phyloP scores from a whole-genome alignment of 441 rosid genomes.

The Pelargonium myrrhifolium region DNA sequence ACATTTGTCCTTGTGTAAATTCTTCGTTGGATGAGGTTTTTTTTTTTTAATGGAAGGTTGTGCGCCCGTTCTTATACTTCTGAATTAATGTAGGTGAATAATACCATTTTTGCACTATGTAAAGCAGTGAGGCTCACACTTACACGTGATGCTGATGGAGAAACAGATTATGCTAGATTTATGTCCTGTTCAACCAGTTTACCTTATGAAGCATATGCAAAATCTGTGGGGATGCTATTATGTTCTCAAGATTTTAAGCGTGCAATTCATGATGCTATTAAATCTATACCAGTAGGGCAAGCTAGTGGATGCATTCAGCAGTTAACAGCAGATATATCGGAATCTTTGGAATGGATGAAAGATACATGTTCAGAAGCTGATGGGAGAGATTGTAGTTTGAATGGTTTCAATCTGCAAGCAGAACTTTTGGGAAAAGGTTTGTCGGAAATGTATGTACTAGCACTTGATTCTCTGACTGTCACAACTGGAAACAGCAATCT shows the following conservation, averaged over 20 bases:
- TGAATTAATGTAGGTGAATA: conserved; percentile 55
- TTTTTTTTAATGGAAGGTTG: conserved; percentile 8
- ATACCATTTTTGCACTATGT: conserved; percentile 55
- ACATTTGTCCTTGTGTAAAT: conserved; percentile 1
- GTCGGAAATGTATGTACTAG: conserved; percentile 54
- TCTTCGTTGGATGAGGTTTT: conserved; percentile 10
- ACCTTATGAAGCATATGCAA: conserved; percentile 31
- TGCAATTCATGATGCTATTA: conserved; percentile 48
- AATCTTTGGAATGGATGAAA: conserved; percentile 66
- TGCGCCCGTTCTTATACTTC: conserved; percentile 12
- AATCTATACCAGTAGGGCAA: conserved; percentile 85
- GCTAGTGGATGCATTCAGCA: conserved; percentile 56
- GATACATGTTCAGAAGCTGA: conserved; percentile 28
- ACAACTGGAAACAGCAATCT: conserved; percentile 68
- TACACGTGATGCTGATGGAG: conserved; percentile 27
- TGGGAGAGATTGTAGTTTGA: conserved; percentile 23
- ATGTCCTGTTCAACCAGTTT: conserved; percentile 20
- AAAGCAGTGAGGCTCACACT: conserved; percentile 57
- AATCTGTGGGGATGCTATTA: conserved; percentile 44
- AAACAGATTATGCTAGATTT: conserved; percentile 20
- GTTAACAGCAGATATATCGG: conserved; percentile 52
- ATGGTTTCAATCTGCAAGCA: conserved; percentile 28
- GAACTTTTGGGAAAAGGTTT: conserved; percentile 65
- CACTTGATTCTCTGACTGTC: conserved; percentile 62
- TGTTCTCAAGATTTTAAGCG: conserved; percentile 52